Evolutionary conservation across 2,329 filamentous ascomycete genomes (phyloP).

Genomic region (Diaporthe humulicola): DNA sequence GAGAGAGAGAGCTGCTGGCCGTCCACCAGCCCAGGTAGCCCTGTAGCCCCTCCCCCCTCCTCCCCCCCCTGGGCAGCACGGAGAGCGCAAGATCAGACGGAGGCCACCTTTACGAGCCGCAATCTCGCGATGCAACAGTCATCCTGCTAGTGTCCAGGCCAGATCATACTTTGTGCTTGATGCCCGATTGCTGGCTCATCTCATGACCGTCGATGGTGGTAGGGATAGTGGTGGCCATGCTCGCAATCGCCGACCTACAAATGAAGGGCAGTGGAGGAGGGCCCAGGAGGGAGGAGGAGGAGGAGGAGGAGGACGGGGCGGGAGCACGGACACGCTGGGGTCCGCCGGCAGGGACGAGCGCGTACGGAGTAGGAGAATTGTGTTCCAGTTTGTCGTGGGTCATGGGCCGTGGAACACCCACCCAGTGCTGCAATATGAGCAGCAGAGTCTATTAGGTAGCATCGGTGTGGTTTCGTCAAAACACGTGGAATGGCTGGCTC

Average conservation of each 20-base stretch:
- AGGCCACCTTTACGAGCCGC: slow-evolving; percentile 27
- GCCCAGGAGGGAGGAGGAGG: slow-evolving; percentile 15
- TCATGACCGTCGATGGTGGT: not conserved
- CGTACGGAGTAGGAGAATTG: slow-evolving; percentile 22
- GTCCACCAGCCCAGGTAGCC: slow-evolving; percentile 13
- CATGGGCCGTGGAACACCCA: slow-evolving; percentile 17
- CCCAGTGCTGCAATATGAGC: slow-evolving; percentile 13
- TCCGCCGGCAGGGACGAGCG: slow-evolving; percentile 28
- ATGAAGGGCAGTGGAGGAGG: slow-evolving; percentile 25
- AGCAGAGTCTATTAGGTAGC: slow-evolving; percentile 29
- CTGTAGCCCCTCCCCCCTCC: not conserved
- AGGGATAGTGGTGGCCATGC: slow-evolving; percentile 13
- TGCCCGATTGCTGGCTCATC: slow-evolving; percentile 28
- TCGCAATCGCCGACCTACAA: slow-evolving; percentile 13
- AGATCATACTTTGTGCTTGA: slow-evolving; percentile 18
- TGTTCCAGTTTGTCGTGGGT: slow-evolving; percentile 24
- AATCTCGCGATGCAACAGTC: slow-evolving; percentile 28
- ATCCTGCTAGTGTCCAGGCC: slow-evolving; percentile 10
- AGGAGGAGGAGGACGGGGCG: slow-evolving; percentile 23
- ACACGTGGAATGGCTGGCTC: slow-evolving; percentile 27
- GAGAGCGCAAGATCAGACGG: slow-evolving; percentile 18
- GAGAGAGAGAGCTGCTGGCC: not conserved
- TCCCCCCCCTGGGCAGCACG: slow-evolving; percentile 1
- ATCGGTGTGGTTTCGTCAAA: slow-evolving; percentile 31
- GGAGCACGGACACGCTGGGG: slow-evolving; percentile 35